Percentiles rank a stretch among this genome's conserved stretches.
Conservation (phyloP, 2,329 filamentous ascomycete species). For the Pseudogymnoascus verrucosus region DNA sequence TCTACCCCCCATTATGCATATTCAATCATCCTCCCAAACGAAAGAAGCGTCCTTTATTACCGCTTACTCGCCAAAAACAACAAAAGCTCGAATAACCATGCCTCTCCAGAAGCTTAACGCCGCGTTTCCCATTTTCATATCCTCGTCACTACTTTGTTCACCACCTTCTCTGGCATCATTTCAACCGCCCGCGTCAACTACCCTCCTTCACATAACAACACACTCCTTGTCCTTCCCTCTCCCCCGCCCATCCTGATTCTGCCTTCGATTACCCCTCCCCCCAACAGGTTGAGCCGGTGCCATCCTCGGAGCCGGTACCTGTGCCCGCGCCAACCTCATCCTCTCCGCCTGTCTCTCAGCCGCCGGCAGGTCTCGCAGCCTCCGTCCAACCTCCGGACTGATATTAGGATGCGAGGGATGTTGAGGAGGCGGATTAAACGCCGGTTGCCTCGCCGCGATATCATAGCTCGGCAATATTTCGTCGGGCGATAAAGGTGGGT, state of each 20-base stretch:
- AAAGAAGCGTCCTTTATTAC: neutral
- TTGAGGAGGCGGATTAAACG: conserved; percentile 42
- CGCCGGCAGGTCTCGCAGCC: conserved; percentile 18
- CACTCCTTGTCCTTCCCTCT: conserved; percentile 34
- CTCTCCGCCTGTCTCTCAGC: neutral
- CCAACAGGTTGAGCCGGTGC: neutral
- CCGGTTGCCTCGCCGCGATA: conserved; percentile 49
- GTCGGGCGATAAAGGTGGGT: conserved; percentile 27
- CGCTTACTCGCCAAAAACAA: neutral
- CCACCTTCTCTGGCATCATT: neutral
- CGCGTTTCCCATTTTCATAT: neutral
- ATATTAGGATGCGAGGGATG: conserved; percentile 35
- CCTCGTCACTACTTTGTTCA: neutral
- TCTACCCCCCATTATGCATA: neutral
- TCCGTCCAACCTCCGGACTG: conserved; percentile 18
- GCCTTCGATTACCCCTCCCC: neutral
- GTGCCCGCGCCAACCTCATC: neutral
- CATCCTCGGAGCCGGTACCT: neutral
- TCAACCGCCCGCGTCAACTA: neutral
- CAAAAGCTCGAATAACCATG: neutral
- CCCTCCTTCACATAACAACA: conserved; percentile 36
- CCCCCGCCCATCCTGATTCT: neutral
- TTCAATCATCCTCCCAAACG: neutral
- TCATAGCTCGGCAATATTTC: conserved; percentile 59
- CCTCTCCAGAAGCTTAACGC: neutral